These are phyloP conservation scores for Xanthoconium separans DNA, from an alignment of 1,284 basidiomycete species.

Conservation along the genomic window DNA sequence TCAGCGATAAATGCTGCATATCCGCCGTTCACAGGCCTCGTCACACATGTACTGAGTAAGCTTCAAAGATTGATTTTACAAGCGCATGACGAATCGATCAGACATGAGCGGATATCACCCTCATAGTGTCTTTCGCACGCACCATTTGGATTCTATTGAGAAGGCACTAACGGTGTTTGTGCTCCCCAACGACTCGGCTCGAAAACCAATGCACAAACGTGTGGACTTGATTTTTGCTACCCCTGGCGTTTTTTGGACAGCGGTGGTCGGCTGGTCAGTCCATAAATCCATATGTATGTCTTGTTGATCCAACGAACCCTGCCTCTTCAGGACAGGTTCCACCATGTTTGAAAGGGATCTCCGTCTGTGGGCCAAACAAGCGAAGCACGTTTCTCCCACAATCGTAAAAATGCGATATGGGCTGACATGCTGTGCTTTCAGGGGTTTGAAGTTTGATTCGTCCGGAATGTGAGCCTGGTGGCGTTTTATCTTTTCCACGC, in stretches of 20 bases:
- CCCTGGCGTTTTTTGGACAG: constrained; percentile 72
- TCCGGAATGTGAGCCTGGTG: constrained; percentile 60
- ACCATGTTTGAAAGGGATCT: constrained; percentile 82
- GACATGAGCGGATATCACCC: constrained; percentile 60
- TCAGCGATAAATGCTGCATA: background rate
- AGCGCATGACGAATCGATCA: constrained; percentile 14
- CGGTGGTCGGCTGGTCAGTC: constrained; percentile 72
- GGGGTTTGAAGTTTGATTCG: constrained; percentile 79
- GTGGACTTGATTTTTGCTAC: constrained; percentile 75
- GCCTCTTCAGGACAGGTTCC: constrained; percentile 68
- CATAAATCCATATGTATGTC: background rate
- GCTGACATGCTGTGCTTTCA: constrained; percentile 30
- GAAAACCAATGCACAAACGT: constrained; percentile 49
- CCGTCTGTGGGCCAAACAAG: constrained; percentile 65
- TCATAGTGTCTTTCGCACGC: constrained; percentile 51
- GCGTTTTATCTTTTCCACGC: constrained; percentile 4
- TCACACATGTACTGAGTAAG: constrained; percentile 71
- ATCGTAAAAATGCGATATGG: background rate
- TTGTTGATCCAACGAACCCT: background rate
- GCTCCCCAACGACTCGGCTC: constrained; percentile 41
- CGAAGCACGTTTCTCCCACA: constrained; percentile 40
- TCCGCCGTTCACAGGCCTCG: constrained; percentile 42
- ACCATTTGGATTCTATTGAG: constrained; percentile 66
- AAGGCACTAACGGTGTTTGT: constrained; percentile 69
- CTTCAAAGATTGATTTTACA: background rate